Percentiles rank a stretch among this genome's conserved stretches.
phyloP scores from a whole-genome alignment of 2,329 filamentous ascomycete species.

The Ophiostoma pallidulum region DNA sequence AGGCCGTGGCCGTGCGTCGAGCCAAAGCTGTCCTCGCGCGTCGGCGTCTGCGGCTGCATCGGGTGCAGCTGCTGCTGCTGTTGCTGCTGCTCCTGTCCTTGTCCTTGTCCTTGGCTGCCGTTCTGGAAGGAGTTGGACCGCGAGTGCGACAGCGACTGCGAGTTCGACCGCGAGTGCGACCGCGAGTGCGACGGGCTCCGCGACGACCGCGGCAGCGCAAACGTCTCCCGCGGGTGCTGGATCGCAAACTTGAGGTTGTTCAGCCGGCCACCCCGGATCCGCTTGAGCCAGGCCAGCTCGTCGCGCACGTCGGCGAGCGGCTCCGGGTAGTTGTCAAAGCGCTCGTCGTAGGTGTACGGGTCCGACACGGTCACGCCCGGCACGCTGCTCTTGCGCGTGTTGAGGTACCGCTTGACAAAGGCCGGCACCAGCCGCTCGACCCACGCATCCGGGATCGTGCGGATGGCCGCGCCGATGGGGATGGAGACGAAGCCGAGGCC shows the following conservation, averaged over 20 bases:
- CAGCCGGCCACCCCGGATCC: conserved; percentile 69
- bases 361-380: conserved; percentile 54
- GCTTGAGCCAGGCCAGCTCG: conserved; percentile 71
- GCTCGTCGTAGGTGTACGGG: conserved; percentile 39
- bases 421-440: conserved; percentile 44
- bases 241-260: conserved; percentile 75
- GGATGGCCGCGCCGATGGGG: conserved; percentile 70
- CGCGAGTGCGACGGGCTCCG: conserved; percentile 55
- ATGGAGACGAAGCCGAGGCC: conserved; percentile 77
- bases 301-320: conserved; percentile 67
- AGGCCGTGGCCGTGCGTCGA: conserved; percentile 17
- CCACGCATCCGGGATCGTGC: conserved; percentile 68
- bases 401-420: conserved; percentile 40
- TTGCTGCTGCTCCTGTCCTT: too few species aligned
- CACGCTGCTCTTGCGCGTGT: conserved; percentile 20
- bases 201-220: conserved; percentile 53
- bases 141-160: conserved; percentile 34
- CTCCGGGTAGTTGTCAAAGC: conserved; percentile 58
- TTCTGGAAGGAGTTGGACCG: conserved; percentile 44
- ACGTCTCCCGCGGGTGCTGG: conserved; percentile 61
- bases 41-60: conserved; percentile 51
- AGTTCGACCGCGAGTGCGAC: conserved; percentile 51
- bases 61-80: too few species aligned
- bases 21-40: conserved; percentile 43
- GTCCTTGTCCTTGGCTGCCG: background rate